These are phyloP conservation scores for Pinus taeda DNA, from an alignment of 75 land plant genomes.

Conservation along the genomic window DNA sequence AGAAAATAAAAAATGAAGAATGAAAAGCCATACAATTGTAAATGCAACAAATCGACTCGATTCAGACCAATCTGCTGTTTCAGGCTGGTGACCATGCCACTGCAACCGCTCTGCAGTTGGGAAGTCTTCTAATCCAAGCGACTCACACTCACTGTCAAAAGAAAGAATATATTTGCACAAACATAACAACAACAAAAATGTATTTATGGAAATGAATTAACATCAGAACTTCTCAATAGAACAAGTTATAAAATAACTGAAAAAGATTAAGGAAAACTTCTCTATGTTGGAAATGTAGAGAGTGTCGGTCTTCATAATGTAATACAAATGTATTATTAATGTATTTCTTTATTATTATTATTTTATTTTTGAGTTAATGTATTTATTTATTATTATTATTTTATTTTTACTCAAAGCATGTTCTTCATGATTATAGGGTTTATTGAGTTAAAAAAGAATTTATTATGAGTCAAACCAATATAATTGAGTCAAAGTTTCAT, in stretches of 20 bases:
- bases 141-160: slow-evolving; percentile 67
- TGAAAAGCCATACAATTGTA: slow-evolving; percentile 55
- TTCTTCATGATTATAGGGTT: too few relatives aligned
- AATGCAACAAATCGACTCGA: slow-evolving; percentile 96
- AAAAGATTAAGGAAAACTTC: too few relatives aligned
- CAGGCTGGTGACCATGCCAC: slow-evolving; percentile 88
- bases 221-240: slow-evolving; percentile 72
- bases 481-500: too few relatives aligned
- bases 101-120: slow-evolving; percentile 80
- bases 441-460: too few relatives aligned
- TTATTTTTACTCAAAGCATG: too few relatives aligned
- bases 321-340: too few relatives aligned
- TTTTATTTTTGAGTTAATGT: too few relatives aligned
- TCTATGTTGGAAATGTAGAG: too few relatives aligned
- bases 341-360: too few relatives aligned
- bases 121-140: slow-evolving; percentile 76
- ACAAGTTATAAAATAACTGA: neutral
- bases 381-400: too few relatives aligned
- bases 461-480: too few relatives aligned
- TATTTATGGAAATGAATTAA: neutral
- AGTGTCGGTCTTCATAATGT: too few relatives aligned
- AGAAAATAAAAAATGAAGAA: neutral
- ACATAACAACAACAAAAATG: neutral
- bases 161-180: neutral
- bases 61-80: slow-evolving; percentile 89